Evolutionary conservation across 2,329 filamentous ascomycete genomes (phyloP), one percentile per base, ranked within the genome.

Genomic region (Lachnellula cervina): DNA sequence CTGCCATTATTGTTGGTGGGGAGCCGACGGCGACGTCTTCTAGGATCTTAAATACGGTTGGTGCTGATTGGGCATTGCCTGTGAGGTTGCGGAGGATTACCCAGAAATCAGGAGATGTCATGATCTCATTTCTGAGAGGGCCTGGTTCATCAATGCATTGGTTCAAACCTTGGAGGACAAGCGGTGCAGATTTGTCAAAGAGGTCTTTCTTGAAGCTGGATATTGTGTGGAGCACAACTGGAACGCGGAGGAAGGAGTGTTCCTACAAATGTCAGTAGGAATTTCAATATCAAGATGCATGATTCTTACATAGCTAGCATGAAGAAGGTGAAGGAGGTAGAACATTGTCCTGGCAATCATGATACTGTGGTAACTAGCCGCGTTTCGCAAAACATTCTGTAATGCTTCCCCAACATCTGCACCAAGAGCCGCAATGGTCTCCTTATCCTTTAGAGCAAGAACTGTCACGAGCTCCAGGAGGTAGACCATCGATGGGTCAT

Each of bases 91-190:
- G 86, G 51, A 99, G 77, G 14, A 97, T 89, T 5, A 88, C 87
- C 94, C 94, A 99, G 71, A 99, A 97, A 68, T 99, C 94, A 0
- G 94, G 94, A 17, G 93, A 97, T 14, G 90, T 93, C 73, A 96
- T 95, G 63, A 97, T 89, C 73, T 97, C 93, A 63, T 89, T 96
- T 55, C 90, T 85, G 28, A 99, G 76, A 13, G 88, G 84, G 25
- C 86, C 85, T 0, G 90, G 84, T 57, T 88, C 83, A 51, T 87
- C 84, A 62, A 96, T 89, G 66, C 92, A 97, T 45, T 86, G 78
- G 45, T 86, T 82, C 25, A 99, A 76, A 0, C 93, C 93, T 64
- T 88, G 86, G 17, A 96, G 77, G 0, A 95, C 83, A 4, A 90
- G 81, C 34, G 84, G 77, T 0, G 91, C 87, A 16, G 89, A 87